These are phyloP conservation scores for Penicillium sp. DNA, from an alignment of 2,329 filamentous ascomycete species.

Conservation along the genomic window DNA sequence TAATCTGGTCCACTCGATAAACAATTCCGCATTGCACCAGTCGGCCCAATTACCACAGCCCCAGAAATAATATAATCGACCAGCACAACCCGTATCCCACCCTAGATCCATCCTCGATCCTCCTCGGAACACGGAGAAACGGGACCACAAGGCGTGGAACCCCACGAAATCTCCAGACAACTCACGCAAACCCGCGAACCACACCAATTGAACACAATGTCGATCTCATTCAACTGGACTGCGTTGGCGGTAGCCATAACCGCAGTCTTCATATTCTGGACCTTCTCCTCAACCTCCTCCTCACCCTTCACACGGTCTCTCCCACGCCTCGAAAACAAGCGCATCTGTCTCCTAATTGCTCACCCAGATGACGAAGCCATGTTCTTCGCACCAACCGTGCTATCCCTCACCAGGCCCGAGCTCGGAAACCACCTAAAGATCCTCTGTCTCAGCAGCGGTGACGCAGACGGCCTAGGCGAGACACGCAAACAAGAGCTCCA, in stretches of 20 bases:
- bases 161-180: not conserved
- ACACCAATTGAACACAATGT: conserved; percentile 13
- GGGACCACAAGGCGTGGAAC: not conserved
- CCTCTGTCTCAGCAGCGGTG: conserved; percentile 82
- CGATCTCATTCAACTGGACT: conserved; percentile 23
- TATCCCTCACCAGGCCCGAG: conserved; percentile 76
- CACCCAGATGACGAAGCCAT: conserved; percentile 99
- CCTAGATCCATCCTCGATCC: not conserved
- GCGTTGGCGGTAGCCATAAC: conserved; percentile 38
- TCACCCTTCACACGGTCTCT: conserved; percentile 41
- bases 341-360: conserved; percentile 88
- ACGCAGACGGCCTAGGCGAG: conserved; percentile 83
- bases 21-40: not conserved
- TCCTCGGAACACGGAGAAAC: not conserved
- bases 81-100: not conserved
- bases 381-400: conserved; percentile 92
- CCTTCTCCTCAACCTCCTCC: conserved; percentile 39
- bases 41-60: not conserved
- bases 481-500: conserved; percentile 79
- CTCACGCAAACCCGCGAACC: not conserved
- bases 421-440: conserved; percentile 91
- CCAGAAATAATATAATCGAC: not conserved
- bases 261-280: conserved; percentile 45
- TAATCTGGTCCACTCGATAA: conserved; percentile 9
- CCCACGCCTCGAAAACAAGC: conserved; percentile 72